These are phyloP conservation scores for Coniochaeta sp. DNA, from an alignment of 2,329 filamentous ascomycete species.

Conservation along the genomic window DNA sequence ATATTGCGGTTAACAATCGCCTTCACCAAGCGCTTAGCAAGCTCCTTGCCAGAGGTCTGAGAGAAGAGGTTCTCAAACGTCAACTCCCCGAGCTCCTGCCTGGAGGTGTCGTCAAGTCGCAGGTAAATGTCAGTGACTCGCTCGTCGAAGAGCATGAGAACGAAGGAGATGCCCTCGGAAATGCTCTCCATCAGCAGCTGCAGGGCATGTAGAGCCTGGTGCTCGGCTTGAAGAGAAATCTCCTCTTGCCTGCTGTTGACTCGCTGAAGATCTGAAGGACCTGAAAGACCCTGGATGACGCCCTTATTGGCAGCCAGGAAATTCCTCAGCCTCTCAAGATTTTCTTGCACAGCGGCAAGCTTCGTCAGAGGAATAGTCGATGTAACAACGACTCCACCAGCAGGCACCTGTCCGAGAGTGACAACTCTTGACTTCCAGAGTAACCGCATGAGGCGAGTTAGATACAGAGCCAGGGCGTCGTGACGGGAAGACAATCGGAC, in stretches of 20 bases:
- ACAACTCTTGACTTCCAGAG: slow-evolving; percentile 82
- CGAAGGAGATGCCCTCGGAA: slow-evolving; percentile 94
- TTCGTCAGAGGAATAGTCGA: slow-evolving; percentile 64
- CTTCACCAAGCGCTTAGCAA: slow-evolving; percentile 92
- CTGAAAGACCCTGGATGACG: slow-evolving; percentile 90
- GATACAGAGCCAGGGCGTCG: slow-evolving; percentile 79
- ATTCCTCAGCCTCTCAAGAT: slow-evolving; percentile 67
- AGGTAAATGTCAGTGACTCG: slow-evolving; percentile 80
- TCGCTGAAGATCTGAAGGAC: slow-evolving; percentile 75
- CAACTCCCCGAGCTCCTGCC: slow-evolving; percentile 63
- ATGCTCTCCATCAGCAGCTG: slow-evolving; percentile 83
- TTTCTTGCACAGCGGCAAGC: slow-evolving; percentile 69
- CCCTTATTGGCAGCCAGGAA: slow-evolving; percentile 85
- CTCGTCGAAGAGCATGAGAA: slow-evolving; percentile 91
- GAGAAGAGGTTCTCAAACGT: slow-evolving; percentile 89
- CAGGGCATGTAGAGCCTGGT: slow-evolving; percentile 82
- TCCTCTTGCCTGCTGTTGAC: slow-evolving; percentile 82
- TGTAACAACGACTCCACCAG: slow-evolving; percentile 54
- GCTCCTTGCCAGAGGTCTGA: slow-evolving; percentile 68
- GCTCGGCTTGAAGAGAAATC: slow-evolving; percentile 85
- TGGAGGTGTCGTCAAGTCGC: slow-evolving; percentile 63
- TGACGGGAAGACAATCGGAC: slow-evolving; percentile 85
- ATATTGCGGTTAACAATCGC: slow-evolving; percentile 98
- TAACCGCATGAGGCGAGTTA: slow-evolving; percentile 78
- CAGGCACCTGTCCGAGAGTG: slow-evolving; percentile 38